Conservation (phyloP, 805 yeast species). For the Yarrowia phangngaensis region DNA sequence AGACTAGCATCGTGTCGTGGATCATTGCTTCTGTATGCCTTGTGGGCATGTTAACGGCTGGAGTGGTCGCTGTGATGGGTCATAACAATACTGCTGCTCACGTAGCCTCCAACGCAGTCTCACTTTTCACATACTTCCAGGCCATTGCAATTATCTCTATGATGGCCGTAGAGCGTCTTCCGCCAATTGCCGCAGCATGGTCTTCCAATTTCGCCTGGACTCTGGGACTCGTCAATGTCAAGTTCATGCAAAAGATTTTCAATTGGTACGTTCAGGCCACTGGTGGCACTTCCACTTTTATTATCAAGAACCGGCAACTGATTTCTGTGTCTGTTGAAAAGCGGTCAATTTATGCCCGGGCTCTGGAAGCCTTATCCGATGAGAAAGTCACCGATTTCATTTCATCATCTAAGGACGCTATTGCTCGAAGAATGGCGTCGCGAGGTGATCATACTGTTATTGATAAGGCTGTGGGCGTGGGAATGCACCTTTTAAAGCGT, state of each 20-base stretch:
- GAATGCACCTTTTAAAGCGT: conserved; percentile 3
- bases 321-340: conserved; percentile 76
- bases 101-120: conserved; percentile 92
- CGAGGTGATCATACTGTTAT: conserved; percentile 11
- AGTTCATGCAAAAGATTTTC: conserved; percentile 76
- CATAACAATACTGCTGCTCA: conserved; percentile 93
- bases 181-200: conserved; percentile 98
- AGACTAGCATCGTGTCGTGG: conserved; percentile 90
- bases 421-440: conserved; percentile 13
- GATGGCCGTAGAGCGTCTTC: conserved; percentile 90
- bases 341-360: conserved; percentile 32
- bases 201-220: conserved; percentile 96
- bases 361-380: conserved; percentile 28
- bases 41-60: conserved; percentile 80
- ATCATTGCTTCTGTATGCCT: conserved; percentile 92
- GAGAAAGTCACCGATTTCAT: conserved; percentile 6
- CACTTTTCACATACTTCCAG: conserved; percentile 91
- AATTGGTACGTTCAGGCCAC: conserved; percentile 95
- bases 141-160: conserved; percentile 84
- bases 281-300: conserved; percentile 81
- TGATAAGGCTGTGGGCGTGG: conserved; percentile 2
- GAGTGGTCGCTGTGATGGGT: conserved; percentile 79
- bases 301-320: conserved; percentile 57
- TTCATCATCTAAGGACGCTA: conserved; percentile 9
- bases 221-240: conserved; percentile 76